Conservation (phyloP, 176 grass and related monocot genomes). For the Aegilops umbellulata region DNA sequence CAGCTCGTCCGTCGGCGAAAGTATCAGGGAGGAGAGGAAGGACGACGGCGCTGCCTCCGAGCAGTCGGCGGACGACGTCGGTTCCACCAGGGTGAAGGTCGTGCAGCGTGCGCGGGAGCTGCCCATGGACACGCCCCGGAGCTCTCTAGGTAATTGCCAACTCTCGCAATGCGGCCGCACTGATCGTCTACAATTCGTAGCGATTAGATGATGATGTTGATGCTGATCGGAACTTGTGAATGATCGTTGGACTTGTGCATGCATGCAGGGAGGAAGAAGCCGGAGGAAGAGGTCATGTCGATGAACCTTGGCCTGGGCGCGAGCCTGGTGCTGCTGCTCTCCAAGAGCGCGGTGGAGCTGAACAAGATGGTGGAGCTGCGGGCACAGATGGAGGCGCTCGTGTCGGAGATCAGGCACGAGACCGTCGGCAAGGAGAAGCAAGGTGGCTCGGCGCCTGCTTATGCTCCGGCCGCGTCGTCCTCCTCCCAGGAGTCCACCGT, state of each 20-base stretch:
- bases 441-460: not conserved
- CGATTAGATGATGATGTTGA: not conserved
- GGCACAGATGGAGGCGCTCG: constrained; percentile 78
- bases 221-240: not conserved
- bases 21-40: constrained; percentile 26
- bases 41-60: not conserved
- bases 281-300: constrained; percentile 57
- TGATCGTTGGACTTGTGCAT: not conserved
- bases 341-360: constrained; percentile 74
- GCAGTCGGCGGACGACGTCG: not conserved
- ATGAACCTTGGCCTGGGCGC: constrained; percentile 81
- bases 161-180: not conserved
- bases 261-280: constrained; percentile 66
- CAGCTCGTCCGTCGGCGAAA: not conserved
- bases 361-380: constrained; percentile 83
- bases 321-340: constrained; percentile 69
- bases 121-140: constrained; percentile 42
- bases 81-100: constrained; percentile 24
- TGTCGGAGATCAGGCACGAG: constrained; percentile 55
- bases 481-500: constrained; percentile 33
- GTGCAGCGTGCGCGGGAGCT: constrained; percentile 32
- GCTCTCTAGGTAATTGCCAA: constrained; percentile 28
- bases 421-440: constrained; percentile 21
- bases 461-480: not conserved
- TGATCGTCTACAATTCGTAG: not conserved